Evolutionary conservation across 495 filamentous ascomycete genomes (phyloP).

Genomic region (Hypomontagnella monticulosa): DNA sequence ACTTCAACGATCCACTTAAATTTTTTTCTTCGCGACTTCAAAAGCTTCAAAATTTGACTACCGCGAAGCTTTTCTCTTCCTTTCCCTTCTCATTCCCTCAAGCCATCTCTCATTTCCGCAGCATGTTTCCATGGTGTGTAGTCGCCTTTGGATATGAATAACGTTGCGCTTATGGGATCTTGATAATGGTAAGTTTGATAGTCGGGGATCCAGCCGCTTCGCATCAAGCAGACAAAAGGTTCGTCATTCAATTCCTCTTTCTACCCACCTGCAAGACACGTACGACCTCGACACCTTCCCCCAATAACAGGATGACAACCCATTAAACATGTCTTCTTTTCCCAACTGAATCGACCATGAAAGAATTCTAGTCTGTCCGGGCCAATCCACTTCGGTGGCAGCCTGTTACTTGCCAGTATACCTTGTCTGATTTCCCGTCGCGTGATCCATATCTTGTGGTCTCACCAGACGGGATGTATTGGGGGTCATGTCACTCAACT

Average conservation of each 20-base stretch:
- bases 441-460: neutral
- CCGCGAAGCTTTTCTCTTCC: conserved; percentile 23
- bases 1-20: conserved; percentile 8
- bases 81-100: conserved; percentile 26
- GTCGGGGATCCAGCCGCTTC: neutral
- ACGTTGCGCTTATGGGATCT: no score
- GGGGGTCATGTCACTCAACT: conserved; percentile 4
- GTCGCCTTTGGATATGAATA: neutral
- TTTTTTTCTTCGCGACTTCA: conserved; percentile 47
- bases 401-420: conserved; percentile 99
- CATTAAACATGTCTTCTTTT: conserved; percentile 83
- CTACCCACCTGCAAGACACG: conserved; percentile 2
- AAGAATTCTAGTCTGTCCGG: conserved; percentile 74
- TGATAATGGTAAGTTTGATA: no score
- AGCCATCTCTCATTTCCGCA: conserved; percentile 1
- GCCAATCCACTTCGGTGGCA: conserved; percentile 69
- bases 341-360: conserved; percentile 95
- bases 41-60: conserved; percentile 17
- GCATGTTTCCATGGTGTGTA: neutral
- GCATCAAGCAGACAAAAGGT: conserved; percentile 7
- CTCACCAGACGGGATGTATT: conserved; percentile 4
- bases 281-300: conserved; percentile 21
- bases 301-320: conserved; percentile 82
- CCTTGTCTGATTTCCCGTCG: conserved; percentile 76
- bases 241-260: conserved; percentile 7